Conservation (phyloP, 2,329 filamentous ascomycete genomes). For the Peltaster fructicola region DNA sequence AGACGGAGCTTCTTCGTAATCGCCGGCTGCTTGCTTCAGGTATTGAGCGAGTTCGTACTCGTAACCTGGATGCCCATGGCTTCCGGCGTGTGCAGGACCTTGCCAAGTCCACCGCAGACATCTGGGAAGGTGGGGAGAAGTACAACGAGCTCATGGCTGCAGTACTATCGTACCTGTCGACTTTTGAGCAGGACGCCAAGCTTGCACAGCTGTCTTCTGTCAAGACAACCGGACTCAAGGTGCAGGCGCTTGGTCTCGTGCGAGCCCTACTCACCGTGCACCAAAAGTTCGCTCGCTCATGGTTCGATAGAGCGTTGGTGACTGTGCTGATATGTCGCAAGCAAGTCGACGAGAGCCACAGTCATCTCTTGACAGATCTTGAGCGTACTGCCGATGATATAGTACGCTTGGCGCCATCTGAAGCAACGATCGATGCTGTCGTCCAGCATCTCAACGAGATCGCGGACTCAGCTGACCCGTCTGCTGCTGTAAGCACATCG, state of each 20-base stretch:
- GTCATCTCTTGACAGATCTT: constrained; percentile 56
- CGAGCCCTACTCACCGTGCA: constrained; percentile 54
- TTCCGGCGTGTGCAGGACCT: constrained; percentile 64
- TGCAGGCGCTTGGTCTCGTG: constrained; percentile 56
- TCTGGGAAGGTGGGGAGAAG: constrained; percentile 48
- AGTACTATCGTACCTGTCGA: constrained; percentile 55
- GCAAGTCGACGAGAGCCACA: constrained; percentile 37
- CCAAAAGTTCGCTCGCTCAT: constrained; percentile 46
- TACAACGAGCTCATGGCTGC: constrained; percentile 51
- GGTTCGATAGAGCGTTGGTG: constrained; percentile 50
- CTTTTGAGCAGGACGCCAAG: constrained; percentile 24
- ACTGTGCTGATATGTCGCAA: constrained; percentile 48
- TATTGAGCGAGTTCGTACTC: constrained; percentile 52
- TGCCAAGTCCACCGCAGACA: constrained; percentile 46
- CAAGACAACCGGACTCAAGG: constrained; percentile 43
- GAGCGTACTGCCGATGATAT: constrained; percentile 59
- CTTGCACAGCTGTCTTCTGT: constrained; percentile 12
- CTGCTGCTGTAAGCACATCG: constrained; percentile 26
- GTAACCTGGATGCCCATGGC: constrained; percentile 61
- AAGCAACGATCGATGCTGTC: constrained; percentile 28
- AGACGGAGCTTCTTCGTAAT: constrained; percentile 26
- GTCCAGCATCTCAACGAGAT: constrained; percentile 19
- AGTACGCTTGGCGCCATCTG: constrained; percentile 44
- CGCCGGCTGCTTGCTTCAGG: constrained; percentile 52
- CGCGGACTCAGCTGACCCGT: constrained; percentile 12